phyloP scores from a whole-genome alignment of 305 asterid species.

The Petunia hybrid region DNA sequence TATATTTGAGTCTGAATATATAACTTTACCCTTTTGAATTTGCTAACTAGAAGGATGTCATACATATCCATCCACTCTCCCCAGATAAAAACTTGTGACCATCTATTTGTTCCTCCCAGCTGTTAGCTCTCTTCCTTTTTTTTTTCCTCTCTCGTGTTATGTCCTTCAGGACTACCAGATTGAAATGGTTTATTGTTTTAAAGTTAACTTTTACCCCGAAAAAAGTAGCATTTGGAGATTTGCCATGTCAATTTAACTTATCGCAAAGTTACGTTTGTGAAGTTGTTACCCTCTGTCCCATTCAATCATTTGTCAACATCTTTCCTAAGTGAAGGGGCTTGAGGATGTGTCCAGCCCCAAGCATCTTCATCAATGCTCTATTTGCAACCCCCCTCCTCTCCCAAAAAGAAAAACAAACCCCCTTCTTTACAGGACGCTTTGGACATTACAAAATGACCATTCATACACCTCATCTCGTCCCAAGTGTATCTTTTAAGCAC shows the following conservation, averaged over 20 bases:
- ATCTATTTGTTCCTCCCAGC: neutral
- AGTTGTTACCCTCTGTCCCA: neutral
- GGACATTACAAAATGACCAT: neutral
- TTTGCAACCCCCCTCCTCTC: no score
- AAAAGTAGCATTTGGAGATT: neutral
- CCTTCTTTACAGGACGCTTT: neutral
- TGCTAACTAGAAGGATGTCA: neutral
- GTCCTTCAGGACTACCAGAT: neutral
- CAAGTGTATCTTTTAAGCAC: no score
- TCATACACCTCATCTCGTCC: no score
- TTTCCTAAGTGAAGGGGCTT: no score
- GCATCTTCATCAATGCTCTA: no score
- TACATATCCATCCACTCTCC: neutral
- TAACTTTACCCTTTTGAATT: neutral
- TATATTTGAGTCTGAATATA: neutral
- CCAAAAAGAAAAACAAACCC: no score
- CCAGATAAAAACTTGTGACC: conserved; percentile 8
- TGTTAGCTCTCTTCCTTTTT: neutral
- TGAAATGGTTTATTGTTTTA: neutral
- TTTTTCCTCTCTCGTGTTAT: neutral
- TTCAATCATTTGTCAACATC: neutral
- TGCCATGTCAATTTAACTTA: neutral
- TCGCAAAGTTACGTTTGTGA: neutral
- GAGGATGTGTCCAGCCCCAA: no score
- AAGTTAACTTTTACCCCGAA: neutral